Conservation (phyloP, 768 basidiomycete species). For the Russula compacta region DNA sequence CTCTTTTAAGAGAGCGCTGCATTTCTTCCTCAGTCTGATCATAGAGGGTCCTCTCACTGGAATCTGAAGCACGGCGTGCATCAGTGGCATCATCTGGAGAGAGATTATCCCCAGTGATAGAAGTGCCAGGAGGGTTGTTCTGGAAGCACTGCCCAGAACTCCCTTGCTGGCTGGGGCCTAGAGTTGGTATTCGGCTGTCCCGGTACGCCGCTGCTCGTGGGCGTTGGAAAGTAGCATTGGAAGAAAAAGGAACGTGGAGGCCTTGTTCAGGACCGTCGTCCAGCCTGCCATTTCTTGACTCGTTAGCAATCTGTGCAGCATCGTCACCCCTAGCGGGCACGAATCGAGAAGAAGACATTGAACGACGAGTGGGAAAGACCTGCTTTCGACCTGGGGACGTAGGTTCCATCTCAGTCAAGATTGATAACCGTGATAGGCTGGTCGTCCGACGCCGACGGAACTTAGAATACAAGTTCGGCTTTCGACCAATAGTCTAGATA, state of each 20-base stretch:
- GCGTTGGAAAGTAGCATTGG: neutral
- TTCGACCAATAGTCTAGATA: neutral
- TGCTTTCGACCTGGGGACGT: conserved; percentile 4
- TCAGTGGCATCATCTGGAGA: neutral
- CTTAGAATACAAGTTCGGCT: neutral
- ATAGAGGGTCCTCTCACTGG: conserved; percentile 9
- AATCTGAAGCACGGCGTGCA: conserved; percentile 6
- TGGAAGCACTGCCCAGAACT: neutral
- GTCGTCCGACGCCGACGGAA: neutral
- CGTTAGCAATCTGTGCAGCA: neutral
- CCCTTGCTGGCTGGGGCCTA: neutral
- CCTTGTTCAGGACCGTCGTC: neutral
- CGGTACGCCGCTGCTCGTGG: neutral
- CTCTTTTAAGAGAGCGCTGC: conserved; percentile 1
- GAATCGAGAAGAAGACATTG: neutral
- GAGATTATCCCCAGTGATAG: neutral
- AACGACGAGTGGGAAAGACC: conserved; percentile 4
- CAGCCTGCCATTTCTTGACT: neutral
- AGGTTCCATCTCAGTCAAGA: neutral
- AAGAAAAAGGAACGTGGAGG: neutral
- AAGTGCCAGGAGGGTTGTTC: neutral
- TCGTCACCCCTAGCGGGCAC: neutral
- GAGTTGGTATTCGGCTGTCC: neutral
- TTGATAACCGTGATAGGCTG: neutral
- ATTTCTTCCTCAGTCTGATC: conserved; percentile 9